Conservation (phyloP, 164 flowering plant genomes). For the Tinospora cordifolia region DNA sequence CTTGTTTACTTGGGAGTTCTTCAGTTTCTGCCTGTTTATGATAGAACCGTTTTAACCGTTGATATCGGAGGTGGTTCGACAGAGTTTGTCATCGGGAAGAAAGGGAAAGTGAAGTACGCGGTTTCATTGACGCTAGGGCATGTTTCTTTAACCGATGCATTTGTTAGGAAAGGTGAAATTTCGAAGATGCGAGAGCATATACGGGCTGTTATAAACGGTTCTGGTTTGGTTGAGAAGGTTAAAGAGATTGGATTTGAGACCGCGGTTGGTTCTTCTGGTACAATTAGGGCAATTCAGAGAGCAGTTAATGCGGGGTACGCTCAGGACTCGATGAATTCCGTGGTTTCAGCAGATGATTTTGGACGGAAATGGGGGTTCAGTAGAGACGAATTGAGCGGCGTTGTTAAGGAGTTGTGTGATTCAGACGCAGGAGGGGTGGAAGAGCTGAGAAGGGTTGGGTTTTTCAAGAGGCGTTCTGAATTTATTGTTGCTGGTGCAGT, state of each 20-base stretch:
- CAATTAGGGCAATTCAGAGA: slow-evolving; percentile 38
- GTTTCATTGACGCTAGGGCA: slow-evolving; percentile 62
- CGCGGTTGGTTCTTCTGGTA: slow-evolving; percentile 55
- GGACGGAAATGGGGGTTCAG: slow-evolving; percentile 51
- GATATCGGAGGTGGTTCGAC: slow-evolving; percentile 80
- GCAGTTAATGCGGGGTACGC: slow-evolving; percentile 31
- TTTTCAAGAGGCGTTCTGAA: slow-evolving; percentile 53
- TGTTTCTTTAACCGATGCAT: slow-evolving; percentile 44
- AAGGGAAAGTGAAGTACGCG: slow-evolving; percentile 37
- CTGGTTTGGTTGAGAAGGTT: slow-evolving; percentile 42
- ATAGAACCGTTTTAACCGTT: slow-evolving; percentile 31
- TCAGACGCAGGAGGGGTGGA: slow-evolving; percentile 17
- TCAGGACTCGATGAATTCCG: neutral
- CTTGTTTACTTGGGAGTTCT: slow-evolving; percentile 48
- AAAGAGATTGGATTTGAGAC: slow-evolving; percentile 36
- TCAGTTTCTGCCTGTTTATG: slow-evolving; percentile 42
- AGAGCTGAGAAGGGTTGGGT: slow-evolving; percentile 27
- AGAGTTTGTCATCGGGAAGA: slow-evolving; percentile 43
- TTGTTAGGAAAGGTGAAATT: slow-evolving; percentile 27
- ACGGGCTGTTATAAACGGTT: slow-evolving; percentile 28
- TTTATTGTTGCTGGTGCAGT: slow-evolving; percentile 63
- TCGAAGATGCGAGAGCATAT: slow-evolving; percentile 33
- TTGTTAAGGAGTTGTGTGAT: slow-evolving; percentile 40
- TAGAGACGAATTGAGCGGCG: slow-evolving; percentile 36
- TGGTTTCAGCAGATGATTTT: slow-evolving; percentile 10